A percentile compares a stretch with the other conserved stretches of the same genome.
These are phyloP conservation scores for Endocarpon pusillum DNA, from an alignment of 495 filamentous ascomycete species.

Conservation along the genomic window DNA sequence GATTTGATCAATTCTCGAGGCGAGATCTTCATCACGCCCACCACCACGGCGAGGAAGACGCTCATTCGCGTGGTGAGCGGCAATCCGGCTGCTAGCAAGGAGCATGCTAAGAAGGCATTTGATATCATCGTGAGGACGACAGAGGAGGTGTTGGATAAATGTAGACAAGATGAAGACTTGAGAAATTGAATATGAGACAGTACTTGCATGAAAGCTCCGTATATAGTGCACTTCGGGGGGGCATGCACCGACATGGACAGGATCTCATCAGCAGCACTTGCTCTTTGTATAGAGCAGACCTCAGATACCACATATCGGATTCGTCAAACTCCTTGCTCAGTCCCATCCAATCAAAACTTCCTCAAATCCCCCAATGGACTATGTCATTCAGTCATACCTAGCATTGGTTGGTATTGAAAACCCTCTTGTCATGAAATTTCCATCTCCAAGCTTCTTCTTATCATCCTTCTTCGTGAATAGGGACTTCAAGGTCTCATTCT, in stretches of 20 bases:
- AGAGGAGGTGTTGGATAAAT: conserved; percentile 34
- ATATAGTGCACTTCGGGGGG: no score
- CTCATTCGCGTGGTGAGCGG: conserved; percentile 69
- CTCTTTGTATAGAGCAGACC: no score
- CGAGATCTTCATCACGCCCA: conserved; percentile 72
- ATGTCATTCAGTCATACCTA: no score
- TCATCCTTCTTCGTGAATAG: conserved; percentile 43
- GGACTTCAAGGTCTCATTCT: conserved; percentile 53
- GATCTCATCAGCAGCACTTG: no score
- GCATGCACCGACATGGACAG: no score
- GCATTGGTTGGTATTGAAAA: conserved; percentile 39
- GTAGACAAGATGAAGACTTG: neutral
- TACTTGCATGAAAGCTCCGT: no score
- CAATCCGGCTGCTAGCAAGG: conserved; percentile 49
- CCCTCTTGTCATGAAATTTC: conserved; percentile 66
- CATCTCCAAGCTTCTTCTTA: conserved; percentile 32
- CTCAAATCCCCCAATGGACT: no score
- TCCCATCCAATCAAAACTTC: no score
- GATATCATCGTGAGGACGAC: conserved; percentile 54
- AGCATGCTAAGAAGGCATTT: conserved; percentile 57
- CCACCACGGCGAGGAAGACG: conserved; percentile 56
- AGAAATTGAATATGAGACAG: no score
- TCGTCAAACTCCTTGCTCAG: no score
- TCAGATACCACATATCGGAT: no score
- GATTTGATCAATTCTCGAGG: conserved; percentile 59